A percentile compares a stretch with the other conserved stretches of the same genome.
Evolutionary conservation across 208 protist genomes (phyloP).

Genomic region (Herpetomonas tarakana): DNA sequence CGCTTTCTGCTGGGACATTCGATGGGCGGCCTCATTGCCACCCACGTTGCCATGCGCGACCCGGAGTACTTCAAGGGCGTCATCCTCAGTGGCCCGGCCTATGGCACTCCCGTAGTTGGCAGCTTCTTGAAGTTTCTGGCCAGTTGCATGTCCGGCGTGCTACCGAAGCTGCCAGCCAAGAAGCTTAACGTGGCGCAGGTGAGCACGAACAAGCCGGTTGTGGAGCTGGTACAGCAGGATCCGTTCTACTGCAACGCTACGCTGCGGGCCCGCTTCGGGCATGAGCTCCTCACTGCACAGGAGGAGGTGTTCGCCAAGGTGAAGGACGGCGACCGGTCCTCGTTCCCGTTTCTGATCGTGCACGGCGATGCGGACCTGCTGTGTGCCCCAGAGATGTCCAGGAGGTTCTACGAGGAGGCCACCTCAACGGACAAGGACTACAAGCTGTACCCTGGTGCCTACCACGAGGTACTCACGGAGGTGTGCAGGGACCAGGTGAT

Average conservation of each 20-base stretch:
- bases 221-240: constrained; percentile 59
- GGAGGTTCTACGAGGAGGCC: constrained; percentile 34
- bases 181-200: constrained; percentile 20
- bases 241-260: constrained; percentile 34
- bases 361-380: constrained; percentile 53
- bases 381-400: constrained; percentile 30
- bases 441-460: constrained; percentile 30
- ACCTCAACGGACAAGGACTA: constrained; percentile 50
- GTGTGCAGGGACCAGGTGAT: constrained; percentile 43
- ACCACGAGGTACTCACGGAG: constrained; percentile 72
- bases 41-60: constrained; percentile 42
- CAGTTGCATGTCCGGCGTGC: constrained; percentile 19
- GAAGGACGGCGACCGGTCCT: constrained; percentile 2
- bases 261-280: constrained; percentile 43
- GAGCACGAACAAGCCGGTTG: constrained; percentile 45
- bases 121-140: constrained; percentile 18
- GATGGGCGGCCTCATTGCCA: constrained; percentile 72
- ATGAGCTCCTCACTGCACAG: constrained; percentile 47
- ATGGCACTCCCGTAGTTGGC: constrained; percentile 13
- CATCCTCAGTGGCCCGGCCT: constrained; percentile 61
- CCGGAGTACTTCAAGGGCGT: constrained; percentile 30
- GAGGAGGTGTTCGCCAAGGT: constrained; percentile 24
- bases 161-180: constrained; percentile 51
- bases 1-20: constrained; percentile 73
- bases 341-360: constrained; percentile 70